phyloP scores from a whole-genome alignment of 257 asterid species.

The Solanum megistacrolobum region DNA sequence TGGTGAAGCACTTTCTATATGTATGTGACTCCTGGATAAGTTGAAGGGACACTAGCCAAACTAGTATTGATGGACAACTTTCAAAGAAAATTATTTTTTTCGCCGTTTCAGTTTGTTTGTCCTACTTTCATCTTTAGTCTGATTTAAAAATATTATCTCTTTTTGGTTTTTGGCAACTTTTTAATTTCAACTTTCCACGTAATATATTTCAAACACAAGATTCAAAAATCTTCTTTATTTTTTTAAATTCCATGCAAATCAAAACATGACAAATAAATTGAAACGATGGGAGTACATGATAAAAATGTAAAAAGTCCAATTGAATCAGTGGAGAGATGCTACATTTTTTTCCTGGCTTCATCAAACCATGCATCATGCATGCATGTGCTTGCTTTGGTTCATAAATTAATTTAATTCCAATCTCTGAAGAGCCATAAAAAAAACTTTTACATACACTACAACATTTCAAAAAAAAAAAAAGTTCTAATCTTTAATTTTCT shows the following conservation, averaged over 20 bases:
- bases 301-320: not conserved
- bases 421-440: not conserved
- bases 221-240: too few species aligned
- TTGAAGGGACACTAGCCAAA: not conserved
- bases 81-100: not conserved
- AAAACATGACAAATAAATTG: too few species aligned
- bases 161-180: fast-evolving
- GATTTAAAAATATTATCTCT: fast-evolving
- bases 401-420: not conserved
- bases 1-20: not conserved
- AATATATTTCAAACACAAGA: fast-evolving
- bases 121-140: fast-evolving
- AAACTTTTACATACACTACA: not conserved
- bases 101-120: not conserved
- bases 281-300: not conserved
- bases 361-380: too few species aligned
- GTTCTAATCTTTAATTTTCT: not conserved
- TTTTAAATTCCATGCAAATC: too few species aligned
- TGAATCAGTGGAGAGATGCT: not conserved
- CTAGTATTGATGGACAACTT: not conserved
- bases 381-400: not conserved
- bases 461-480: not conserved
- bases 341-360: not conserved
- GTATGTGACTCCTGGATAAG: not conserved
- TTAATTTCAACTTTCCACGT: too few species aligned